Evolutionary conservation across 2,329 filamentous ascomycete species (phyloP).

Genomic region (Lecanoromycetidae sp.): DNA sequence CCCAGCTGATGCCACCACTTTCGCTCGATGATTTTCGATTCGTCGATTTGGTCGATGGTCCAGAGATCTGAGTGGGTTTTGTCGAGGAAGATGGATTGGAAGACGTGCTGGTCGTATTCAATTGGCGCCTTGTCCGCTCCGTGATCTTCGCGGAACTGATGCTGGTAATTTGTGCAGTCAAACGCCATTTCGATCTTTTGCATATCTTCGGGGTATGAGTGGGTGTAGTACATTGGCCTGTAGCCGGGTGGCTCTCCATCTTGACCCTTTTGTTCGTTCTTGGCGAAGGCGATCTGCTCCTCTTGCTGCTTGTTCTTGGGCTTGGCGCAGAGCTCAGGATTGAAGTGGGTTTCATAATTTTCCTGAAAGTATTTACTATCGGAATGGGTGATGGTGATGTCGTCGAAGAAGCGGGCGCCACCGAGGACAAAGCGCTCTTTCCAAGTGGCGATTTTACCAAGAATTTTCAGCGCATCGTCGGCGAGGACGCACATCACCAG

Average conservation of each 20-base stretch:
- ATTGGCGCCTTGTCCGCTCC: constrained; percentile 27
- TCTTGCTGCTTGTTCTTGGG: constrained; percentile 32
- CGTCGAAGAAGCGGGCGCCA: constrained; percentile 53
- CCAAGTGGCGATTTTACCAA: constrained; percentile 41
- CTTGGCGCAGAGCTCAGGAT: constrained; percentile 38
- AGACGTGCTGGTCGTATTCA: constrained; percentile 50
- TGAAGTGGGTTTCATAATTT: constrained; percentile 45
- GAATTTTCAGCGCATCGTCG: constrained; percentile 43
- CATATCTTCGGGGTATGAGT: constrained; percentile 41
- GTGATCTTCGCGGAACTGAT: constrained; percentile 47
- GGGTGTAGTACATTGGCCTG: constrained; percentile 34
- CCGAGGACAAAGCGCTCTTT: constrained; percentile 56
- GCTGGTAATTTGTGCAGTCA: constrained; percentile 64
- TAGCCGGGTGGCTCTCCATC: constrained; percentile 20
- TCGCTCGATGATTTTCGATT: constrained; percentile 43
- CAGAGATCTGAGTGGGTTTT: constrained; percentile 42
- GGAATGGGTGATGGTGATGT: constrained; percentile 50
- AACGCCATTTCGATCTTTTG: constrained; percentile 53
- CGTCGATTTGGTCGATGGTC: constrained; percentile 45
- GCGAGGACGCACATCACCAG: constrained; percentile 45
- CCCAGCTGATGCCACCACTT: constrained; percentile 55
- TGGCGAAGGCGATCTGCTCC: constrained; percentile 36
- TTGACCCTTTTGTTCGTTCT: constrained; percentile 28
- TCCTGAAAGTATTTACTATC: constrained; percentile 46
- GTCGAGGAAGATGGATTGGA: constrained; percentile 53